These are phyloP conservation scores for Coemansia sp. DNA, from an alignment of 192 early-diverging fungal genomes.

Conservation along the genomic window DNA sequence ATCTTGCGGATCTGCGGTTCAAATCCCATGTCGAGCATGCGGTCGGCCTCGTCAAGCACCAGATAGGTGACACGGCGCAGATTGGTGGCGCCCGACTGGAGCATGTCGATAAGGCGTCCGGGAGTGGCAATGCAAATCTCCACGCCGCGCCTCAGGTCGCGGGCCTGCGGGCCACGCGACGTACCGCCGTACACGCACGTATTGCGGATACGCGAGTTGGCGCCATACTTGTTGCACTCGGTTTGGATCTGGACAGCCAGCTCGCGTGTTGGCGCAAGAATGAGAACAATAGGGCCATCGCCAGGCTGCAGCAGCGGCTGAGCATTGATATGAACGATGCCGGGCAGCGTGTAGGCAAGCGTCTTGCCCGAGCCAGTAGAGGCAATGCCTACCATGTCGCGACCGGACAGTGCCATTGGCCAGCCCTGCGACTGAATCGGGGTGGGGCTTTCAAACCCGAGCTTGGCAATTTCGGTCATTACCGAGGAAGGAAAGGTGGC, in stretches of 20 bases:
- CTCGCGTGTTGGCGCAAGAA: conserved; percentile 96
- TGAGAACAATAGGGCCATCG: conserved; percentile 95
- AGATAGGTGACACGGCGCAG: conserved; percentile 92
- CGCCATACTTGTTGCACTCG: conserved; percentile 91
- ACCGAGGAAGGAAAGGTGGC: conserved; percentile 91
- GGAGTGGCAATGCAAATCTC: conserved; percentile 98
- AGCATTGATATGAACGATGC: conserved; percentile 97
- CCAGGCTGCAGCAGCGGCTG: conserved; percentile 87
- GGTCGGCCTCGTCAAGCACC: conserved; percentile 98
- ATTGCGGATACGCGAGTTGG: conserved; percentile 84
- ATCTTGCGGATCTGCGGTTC: conserved; percentile 98
- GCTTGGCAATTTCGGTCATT: conserved; percentile 74
- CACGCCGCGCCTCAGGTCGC: conserved; percentile 77
- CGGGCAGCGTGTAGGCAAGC: conserved; percentile 88
- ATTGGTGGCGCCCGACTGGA: conserved; percentile 83
- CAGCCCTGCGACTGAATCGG: conserved; percentile 96
- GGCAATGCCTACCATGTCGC: conserved; percentile 90
- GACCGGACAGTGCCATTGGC: conserved; percentile 96
- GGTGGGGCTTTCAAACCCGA: conserved; percentile 86
- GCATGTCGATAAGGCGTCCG: conserved; percentile 96
- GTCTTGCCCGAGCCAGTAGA: conserved; percentile 94
- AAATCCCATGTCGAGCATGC: conserved; percentile 99
- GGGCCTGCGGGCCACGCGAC: conserved; percentile 83
- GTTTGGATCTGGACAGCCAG: conserved; percentile 95
- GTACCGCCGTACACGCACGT: conserved; percentile 96